These are phyloP conservation scores for Metschnikowia proteae DNA, from an alignment of 805 yeast species.

Conservation along the genomic window DNA sequence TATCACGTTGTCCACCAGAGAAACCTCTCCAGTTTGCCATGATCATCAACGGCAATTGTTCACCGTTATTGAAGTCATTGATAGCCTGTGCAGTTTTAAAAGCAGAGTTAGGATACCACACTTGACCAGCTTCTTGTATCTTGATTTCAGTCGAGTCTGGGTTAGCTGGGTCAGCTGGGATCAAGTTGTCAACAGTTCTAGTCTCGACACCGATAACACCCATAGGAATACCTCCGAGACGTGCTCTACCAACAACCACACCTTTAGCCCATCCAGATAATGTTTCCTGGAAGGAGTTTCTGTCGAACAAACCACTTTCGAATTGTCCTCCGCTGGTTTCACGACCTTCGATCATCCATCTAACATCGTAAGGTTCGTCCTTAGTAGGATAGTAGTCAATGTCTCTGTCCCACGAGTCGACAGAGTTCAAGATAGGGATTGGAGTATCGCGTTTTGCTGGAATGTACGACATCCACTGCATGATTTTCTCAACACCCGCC, in stretches of 20 bases:
- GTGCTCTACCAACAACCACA: slow-evolving; percentile 98
- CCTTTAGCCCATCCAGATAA: slow-evolving; percentile 98
- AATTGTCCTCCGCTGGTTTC: slow-evolving; percentile 62
- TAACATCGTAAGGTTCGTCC: slow-evolving; percentile 78
- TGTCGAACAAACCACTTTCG: slow-evolving; percentile 88
- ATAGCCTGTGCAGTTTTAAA: slow-evolving; percentile 99
- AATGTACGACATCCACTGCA: slow-evolving; percentile 92
- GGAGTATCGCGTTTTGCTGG: slow-evolving; percentile 90
- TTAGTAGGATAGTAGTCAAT: slow-evolving; percentile 74
- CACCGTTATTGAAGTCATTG: slow-evolving; percentile 96
- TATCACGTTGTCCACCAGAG: slow-evolving; percentile 99
- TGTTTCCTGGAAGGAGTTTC: slow-evolving; percentile 91
- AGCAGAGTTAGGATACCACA: slow-evolving; percentile 99
- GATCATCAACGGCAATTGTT: slow-evolving; percentile 94
- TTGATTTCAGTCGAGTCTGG: slow-evolving; percentile 86
- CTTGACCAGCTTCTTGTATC: slow-evolving; percentile 97
- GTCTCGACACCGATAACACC: slow-evolving; percentile 98
- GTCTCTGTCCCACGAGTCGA: slow-evolving; percentile 91
- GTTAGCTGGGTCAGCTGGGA: slow-evolving; percentile 99
- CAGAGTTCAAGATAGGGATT: slow-evolving; percentile 80
- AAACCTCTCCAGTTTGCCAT: slow-evolving; percentile 99
- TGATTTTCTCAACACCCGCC: slow-evolving; percentile 91
- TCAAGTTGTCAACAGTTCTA: slow-evolving; percentile 78
- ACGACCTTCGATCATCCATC: slow-evolving; percentile 92
- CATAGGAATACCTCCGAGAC: slow-evolving; percentile 97